Evolutionary conservation across 805 yeast species (phyloP), one percentile per base, ranked within the genome.

Genomic region (Pichia occidentalis): DNA sequence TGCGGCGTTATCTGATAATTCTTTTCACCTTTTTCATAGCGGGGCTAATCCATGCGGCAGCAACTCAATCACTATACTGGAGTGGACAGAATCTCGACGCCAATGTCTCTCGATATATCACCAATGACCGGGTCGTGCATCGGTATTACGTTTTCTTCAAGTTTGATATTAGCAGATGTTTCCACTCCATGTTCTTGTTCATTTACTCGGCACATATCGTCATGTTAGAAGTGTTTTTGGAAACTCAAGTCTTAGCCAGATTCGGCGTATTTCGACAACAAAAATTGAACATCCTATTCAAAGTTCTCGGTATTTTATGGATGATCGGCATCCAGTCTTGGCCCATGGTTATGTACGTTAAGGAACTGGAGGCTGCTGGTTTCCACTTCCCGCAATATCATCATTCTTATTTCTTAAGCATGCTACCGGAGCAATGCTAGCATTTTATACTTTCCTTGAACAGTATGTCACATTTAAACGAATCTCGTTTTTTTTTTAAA

Each of bases 311-410:
- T 10, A 6, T 19, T 14, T 17, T 22, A 1, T 39, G 34, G 34
- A 34, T 39, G 30, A 9, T 34, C 14, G 19, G 16, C 14, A 14
- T 26, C 12, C 34, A 39, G 16, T 13, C 22, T 10, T 29, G 22
- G 22, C 30, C 34, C 3, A 19, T 21, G 6, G 12, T 20, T 6
- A 27, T 20, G 34, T 39, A 34, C n/a, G 12, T 19, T 13, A 21
- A 25, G 16, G 42, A 39, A 12, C 12, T 39, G 8, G 21, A 21
- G n/a, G 13, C 13, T 20, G 39, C 30, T 2, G 42, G 42, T 3
- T 1, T 29, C 4, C 2, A 12, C 5, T 39, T 39, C 16, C 26
- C 34, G 14, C 14, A 17, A 4, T 39, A 32, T 14, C 40, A 31
- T 13, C n/a, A n/a, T n/a, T n/a, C n/a, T n/a, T n/a, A n/a, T n/a